These are phyloP conservation scores for Hyaloscypha bicolor DNA, from an alignment of 495 filamentous ascomycete genomes.

Conservation along the genomic window DNA sequence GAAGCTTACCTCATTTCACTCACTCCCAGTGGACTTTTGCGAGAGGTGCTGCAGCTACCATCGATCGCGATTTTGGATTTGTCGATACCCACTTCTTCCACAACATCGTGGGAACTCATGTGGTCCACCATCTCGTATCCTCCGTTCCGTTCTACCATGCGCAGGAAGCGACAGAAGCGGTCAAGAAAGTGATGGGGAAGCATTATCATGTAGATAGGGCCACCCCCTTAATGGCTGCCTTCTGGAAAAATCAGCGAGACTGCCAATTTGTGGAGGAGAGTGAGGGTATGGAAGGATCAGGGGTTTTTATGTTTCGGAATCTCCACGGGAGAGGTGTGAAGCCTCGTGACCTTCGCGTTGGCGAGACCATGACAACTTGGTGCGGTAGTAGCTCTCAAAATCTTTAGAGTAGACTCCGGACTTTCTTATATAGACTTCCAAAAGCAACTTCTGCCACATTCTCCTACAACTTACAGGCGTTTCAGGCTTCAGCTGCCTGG, in stretches of 20 bases:
- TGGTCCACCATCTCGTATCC: slow-evolving; percentile 66
- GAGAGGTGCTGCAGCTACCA: slow-evolving; percentile 65
- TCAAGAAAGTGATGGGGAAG: slow-evolving; percentile 62
- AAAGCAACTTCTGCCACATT: too few relatives aligned
- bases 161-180: slow-evolving; percentile 64
- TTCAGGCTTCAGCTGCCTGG: too few relatives aligned
- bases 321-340: slow-evolving; percentile 3
- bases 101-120: slow-evolving; percentile 71
- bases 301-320: slow-evolving; percentile 1
- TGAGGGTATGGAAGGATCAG: slow-evolving; percentile 1
- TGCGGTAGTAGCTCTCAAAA: slow-evolving; percentile 3
- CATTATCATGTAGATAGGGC: slow-evolving; percentile 42
- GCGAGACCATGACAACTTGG: slow-evolving; percentile 1
- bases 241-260: slow-evolving; percentile 47
- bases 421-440: not conserved
- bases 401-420: not conserved
- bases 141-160: slow-evolving; percentile 72
- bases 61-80: slow-evolving; percentile 70
- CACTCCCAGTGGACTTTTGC: slow-evolving; percentile 64
- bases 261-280: not conserved
- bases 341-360: not conserved
- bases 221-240: slow-evolving; percentile 44
- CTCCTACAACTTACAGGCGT: too few relatives aligned
- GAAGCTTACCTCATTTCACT: slow-evolving; percentile 63
- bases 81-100: slow-evolving; percentile 69